Conservation (phyloP, 306 rosid species). For the Corylus heterophylla region DNA sequence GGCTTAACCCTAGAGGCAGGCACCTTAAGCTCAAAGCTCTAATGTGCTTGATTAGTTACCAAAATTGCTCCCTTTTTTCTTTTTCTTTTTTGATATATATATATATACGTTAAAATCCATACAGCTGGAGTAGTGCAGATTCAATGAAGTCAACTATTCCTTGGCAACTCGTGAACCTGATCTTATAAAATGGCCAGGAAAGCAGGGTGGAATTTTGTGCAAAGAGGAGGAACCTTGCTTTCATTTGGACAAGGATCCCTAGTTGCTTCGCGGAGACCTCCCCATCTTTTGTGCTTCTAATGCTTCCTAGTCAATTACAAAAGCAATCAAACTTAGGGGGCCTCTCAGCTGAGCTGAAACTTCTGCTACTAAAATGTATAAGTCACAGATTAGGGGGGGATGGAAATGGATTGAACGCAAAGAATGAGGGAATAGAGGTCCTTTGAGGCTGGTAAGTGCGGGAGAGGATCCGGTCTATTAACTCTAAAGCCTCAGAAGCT, state of each 20-base stretch:
- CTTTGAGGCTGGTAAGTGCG: too few species aligned
- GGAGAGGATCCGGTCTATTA: too few species aligned
- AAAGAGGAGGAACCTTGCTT: not conserved
- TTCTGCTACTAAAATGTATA: not conserved
- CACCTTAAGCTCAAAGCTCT: too few species aligned
- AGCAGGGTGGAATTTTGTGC: not conserved
- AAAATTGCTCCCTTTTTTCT: too few species aligned
- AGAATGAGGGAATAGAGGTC: not conserved
- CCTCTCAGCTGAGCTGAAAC: not conserved
- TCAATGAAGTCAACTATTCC: too few species aligned
- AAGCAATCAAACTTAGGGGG: not conserved
- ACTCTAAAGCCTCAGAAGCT: too few species aligned
- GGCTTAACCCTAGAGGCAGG: too few species aligned
- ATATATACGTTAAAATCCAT: too few species aligned
- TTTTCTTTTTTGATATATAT: too few species aligned
- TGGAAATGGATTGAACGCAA: not conserved
- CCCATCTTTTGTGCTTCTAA: not conserved
- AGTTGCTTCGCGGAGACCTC: not conserved
- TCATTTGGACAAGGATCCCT: not conserved
- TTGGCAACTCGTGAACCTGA: too few species aligned
- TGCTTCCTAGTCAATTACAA: not conserved
- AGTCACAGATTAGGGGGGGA: not conserved
- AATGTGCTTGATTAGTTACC: too few species aligned
- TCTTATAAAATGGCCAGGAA: not conserved
- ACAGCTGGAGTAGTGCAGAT: too few species aligned